These are phyloP conservation scores for Apiospora sp. DNA, from an alignment of 2,329 filamentous ascomycete genomes.

Conservation along the genomic window DNA sequence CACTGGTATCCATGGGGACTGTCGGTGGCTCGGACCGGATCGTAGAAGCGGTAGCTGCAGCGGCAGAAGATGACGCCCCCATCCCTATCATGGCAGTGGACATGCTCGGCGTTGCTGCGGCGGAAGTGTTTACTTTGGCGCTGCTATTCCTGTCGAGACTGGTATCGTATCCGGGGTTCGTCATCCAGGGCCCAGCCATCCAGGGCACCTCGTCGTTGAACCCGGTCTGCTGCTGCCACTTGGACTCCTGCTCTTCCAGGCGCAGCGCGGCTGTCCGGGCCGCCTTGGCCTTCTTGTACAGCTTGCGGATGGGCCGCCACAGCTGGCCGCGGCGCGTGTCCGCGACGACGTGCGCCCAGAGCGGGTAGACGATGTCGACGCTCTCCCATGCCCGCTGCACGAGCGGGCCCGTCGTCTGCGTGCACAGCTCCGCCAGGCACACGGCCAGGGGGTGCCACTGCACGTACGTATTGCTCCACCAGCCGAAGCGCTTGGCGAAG, in stretches of 20 bases:
- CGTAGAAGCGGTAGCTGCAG: neutral
- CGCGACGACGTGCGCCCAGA: constrained; percentile 54
- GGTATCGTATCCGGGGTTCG: neutral
- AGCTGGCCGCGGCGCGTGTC: constrained; percentile 58
- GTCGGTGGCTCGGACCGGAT: neutral
- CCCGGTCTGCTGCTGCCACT: constrained; percentile 27
- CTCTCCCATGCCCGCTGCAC: constrained; percentile 59
- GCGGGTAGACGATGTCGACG: constrained; percentile 54
- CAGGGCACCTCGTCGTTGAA: constrained; percentile 7
- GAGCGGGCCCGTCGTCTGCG: constrained; percentile 53
- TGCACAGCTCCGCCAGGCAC: constrained; percentile 59
- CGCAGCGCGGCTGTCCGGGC: constrained; percentile 44
- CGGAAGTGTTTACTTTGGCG: neutral
- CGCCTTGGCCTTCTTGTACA: constrained; percentile 57
- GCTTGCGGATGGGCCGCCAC: constrained; percentile 62
- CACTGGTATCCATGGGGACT: neutral
- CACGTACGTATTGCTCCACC: constrained; percentile 59
- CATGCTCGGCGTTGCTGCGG: neutral
- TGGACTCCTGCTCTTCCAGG: constrained; percentile 17
- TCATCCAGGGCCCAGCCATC: constrained; percentile 25
- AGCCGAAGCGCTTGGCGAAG: constrained; percentile 50
- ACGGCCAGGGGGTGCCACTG: constrained; percentile 65
- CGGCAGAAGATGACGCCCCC: neutral
- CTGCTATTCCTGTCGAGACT: neutral
- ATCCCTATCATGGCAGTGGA: neutral